Conservation (phyloP, 371 early-diverging fungal genomes). For the Rhizopus delemar region DNA sequence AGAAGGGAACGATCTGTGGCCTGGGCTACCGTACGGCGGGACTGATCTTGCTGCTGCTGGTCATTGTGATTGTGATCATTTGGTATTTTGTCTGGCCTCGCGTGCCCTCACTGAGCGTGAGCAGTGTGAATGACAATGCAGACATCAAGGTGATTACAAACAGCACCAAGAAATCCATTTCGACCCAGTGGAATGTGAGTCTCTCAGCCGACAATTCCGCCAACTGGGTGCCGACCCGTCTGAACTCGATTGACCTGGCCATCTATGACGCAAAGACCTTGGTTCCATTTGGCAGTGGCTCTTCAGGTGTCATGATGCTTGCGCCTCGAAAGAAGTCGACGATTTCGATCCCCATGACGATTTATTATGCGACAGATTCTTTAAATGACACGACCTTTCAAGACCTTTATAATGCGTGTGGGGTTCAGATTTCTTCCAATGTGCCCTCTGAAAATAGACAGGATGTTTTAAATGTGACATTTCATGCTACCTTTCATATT, state of each 20-base stretch:
- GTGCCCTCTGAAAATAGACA: constrained; percentile 22
- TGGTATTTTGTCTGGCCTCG: constrained; percentile 47
- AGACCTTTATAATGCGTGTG: constrained; percentile 42
- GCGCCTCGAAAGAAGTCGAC: constrained; percentile 12
- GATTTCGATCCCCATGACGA: constrained; percentile 16
- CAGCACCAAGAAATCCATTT: constrained; percentile 20
- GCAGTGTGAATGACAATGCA: constrained; percentile 20
- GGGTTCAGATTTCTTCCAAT: constrained; percentile 21
- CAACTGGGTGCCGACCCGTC: constrained; percentile 38
- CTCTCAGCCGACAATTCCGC: constrained; percentile 30
- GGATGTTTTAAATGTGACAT: constrained; percentile 28
- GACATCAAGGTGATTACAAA: constrained; percentile 20
- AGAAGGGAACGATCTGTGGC: constrained; percentile 19
- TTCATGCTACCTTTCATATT: constrained; percentile 32
- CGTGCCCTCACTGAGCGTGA: constrained; percentile 22
- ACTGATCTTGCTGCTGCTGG: constrained; percentile 1
- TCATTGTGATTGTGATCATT: constrained; percentile 21
- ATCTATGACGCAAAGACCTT: constrained; percentile 24
- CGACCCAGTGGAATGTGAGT: constrained; percentile 28
- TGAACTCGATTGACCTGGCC: constrained; percentile 17
- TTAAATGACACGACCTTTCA: constrained; percentile 37
- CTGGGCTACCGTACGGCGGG: constrained; percentile 12
- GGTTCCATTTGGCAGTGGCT: constrained; percentile 15
- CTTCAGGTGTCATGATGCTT: constrained; percentile 9
- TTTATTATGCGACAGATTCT: constrained; percentile 20